Evolutionary conservation across 2,329 filamentous ascomycete genomes (phyloP), one percentile per base, ranked within the genome.

Genomic region (Juglanconis oblonga): DNA sequence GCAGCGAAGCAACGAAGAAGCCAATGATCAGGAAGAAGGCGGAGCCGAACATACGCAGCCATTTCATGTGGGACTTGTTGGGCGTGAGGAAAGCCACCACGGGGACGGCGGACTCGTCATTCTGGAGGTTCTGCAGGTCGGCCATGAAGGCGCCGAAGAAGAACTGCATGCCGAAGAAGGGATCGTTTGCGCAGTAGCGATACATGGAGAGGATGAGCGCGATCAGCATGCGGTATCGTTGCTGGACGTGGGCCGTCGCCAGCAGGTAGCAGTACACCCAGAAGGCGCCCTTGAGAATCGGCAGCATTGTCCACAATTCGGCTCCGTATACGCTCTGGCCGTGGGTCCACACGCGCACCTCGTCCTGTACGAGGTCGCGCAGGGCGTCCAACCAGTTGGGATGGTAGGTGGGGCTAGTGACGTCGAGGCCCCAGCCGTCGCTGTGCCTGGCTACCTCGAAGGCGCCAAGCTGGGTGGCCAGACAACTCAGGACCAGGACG

Each of bases 151-250:
- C 61, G 10, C 61, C 61, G 32, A 63, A 63, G 55, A 63, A 63
- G 61, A 63, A 63, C 29, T 63, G 61, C 61, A 63, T 63, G 61
- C 61, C 61, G 38, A 63, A 63, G 54, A 63, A 63, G 29, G 61
- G 61, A 29, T 63, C 61, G 61, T 63, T 63, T 51, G 61, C 48
- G 51, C 54, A 55, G 54, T 54, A 50, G n/a, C 61, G 61, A 58
- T 61, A 63, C 29, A 55, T 42, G 35, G 61, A 57, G 24, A 63
- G 51, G 14, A 47, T 47, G 14, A 63, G 54, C n/a, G 61, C 61
- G 36, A 63, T 61, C 54, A 63, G 60, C 61, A 63, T 63, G 11
- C 61, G 58, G 11, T 63, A 63, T 17, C 58, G 49, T 10, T 59
- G 56, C 55, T 61, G 58, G 3, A 63, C 61, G 35, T 63, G 53